Conservation (phyloP, 2,329 filamentous ascomycete genomes). For the Penicillium sp. region DNA sequence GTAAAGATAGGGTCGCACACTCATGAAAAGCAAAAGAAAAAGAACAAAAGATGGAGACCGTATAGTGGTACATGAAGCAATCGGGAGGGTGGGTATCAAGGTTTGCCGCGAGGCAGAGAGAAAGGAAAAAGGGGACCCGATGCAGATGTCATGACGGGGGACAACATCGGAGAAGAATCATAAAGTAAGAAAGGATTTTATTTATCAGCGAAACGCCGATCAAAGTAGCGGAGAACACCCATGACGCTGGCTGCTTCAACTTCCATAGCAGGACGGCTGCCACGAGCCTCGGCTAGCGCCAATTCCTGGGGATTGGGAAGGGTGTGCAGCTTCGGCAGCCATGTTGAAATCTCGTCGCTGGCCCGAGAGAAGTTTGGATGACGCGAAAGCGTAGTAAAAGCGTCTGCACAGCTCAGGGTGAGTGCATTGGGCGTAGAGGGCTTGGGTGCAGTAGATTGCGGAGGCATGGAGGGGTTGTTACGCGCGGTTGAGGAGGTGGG, state of each 20-base stretch:
- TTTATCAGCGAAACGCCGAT: constrained; percentile 67
- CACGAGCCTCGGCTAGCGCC: constrained; percentile 34
- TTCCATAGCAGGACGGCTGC: constrained; percentile 66
- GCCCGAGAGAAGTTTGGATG: constrained; percentile 78
- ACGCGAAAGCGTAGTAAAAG: constrained; percentile 78
- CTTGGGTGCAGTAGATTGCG: constrained; percentile 33
- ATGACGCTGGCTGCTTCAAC: constrained; percentile 84
- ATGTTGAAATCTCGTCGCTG: constrained; percentile 74
- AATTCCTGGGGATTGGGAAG: constrained; percentile 50
- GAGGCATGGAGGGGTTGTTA: constrained; percentile 31
- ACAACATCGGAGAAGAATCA: background rate
- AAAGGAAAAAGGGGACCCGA: constrained; percentile 20
- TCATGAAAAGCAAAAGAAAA: constrained; percentile 6
- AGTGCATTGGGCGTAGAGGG: constrained; percentile 44
- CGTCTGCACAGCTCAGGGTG: constrained; percentile 71
- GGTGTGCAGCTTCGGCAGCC: constrained; percentile 75
- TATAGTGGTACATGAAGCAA: constrained; percentile 32
- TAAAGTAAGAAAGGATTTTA: constrained; percentile 24
- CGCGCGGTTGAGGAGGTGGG: constrained; percentile 32
- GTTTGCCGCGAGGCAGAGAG: constrained; percentile 13
- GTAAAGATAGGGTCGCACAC: background rate
- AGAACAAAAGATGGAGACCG: constrained; percentile 15
- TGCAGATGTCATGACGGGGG: constrained; percentile 25
- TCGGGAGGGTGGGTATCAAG: constrained; percentile 35
- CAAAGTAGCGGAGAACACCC: constrained; percentile 82